Percentiles rank a stretch among this genome's conserved stretches.
Evolutionary conservation across 257 asterid species (phyloP).

Genomic region (Echium plantagineum): DNA sequence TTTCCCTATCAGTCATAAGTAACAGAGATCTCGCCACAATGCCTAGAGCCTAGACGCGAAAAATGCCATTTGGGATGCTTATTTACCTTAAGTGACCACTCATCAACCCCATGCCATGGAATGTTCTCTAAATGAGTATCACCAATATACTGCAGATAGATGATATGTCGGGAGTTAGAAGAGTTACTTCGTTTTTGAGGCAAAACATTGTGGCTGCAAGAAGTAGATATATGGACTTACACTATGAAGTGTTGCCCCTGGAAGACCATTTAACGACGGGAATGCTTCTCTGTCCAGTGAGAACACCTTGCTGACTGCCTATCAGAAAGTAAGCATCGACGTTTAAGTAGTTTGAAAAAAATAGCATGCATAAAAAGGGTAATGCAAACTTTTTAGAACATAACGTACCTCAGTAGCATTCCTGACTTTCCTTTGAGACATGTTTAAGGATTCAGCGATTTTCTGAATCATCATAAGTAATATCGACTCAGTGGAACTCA

Average conservation of each 20-base stretch:
- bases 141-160: constrained; percentile 60
- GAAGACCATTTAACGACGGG: constrained; percentile 81
- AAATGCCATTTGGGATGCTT: background rate
- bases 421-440: constrained; percentile 80
- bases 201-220: background rate
- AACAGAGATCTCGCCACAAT: background rate
- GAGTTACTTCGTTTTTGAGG: background rate
- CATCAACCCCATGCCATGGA: constrained; percentile 81
- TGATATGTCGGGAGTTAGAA: constrained; percentile 4
- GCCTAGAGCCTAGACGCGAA: background rate
- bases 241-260: constrained; percentile 78
- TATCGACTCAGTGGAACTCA: constrained; percentile 4
- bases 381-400: constrained; percentile 3
- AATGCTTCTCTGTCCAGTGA: constrained; percentile 89
- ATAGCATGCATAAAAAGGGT: constrained; percentile 7
- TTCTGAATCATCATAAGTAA: constrained; percentile 38
- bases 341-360: constrained; percentile 3
- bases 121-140: constrained; percentile 62
- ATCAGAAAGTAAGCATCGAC: constrained; percentile 10
- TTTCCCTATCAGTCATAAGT: background rate
- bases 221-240: constrained; percentile 29
- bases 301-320: constrained; percentile 80
- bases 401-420: constrained; percentile 90
- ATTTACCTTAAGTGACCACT: constrained; percentile 80
- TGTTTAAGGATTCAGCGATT: constrained; percentile 77